Evolutionary conservation across 2,329 filamentous ascomycete genomes (phyloP).

Genomic region (Akanthomyces lecanii): DNA sequence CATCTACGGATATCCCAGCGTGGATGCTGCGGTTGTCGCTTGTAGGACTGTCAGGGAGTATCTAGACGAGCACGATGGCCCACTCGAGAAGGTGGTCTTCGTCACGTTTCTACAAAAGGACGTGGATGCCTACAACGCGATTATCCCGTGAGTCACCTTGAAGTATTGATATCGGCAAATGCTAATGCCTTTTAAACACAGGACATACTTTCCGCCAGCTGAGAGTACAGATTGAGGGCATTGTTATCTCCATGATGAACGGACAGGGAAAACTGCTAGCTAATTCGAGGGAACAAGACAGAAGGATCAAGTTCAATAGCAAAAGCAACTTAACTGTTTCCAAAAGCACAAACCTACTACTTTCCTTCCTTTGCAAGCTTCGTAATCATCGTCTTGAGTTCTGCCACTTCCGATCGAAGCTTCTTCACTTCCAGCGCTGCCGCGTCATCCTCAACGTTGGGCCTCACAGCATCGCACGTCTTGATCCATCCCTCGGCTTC

Average conservation of each 20-base stretch:
- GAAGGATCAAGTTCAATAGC: neutral
- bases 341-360: neutral
- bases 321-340: neutral
- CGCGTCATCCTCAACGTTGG: constrained; percentile 76
- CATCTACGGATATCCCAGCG: constrained; percentile 79
- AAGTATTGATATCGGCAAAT: too few relatives aligned
- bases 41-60: constrained; percentile 55
- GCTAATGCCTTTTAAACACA: neutral
- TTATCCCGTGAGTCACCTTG: constrained; percentile 59
- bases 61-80: constrained; percentile 42
- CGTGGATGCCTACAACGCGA: constrained; percentile 63
- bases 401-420: constrained; percentile 54
- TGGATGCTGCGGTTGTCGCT: constrained; percentile 68
- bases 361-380: constrained; percentile 23
- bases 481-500: constrained; percentile 83
- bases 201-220: constrained; percentile 9
- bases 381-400: constrained; percentile 48
- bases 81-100: constrained; percentile 73
- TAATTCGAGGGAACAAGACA: neutral
- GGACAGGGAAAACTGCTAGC: neutral
- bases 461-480: constrained; percentile 68
- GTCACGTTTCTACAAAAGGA: constrained; percentile 81
- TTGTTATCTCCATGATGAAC: neutral
- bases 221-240: neutral
- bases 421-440: constrained; percentile 65